Conservation (phyloP, 2,329 filamentous ascomycete species). For the Thielaviopsis ethacetica region DNA sequence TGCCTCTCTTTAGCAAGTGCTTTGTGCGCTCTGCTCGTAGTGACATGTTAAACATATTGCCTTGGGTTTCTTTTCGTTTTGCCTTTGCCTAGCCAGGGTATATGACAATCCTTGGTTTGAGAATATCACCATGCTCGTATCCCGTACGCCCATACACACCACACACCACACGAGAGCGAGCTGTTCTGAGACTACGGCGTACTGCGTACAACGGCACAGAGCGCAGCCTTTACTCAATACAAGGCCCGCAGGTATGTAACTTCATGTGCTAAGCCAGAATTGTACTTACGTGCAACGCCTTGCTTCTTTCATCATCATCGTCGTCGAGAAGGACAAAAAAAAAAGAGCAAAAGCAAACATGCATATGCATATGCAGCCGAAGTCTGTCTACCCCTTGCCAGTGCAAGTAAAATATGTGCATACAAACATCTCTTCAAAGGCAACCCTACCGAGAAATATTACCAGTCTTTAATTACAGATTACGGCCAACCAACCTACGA, state of each 20-base stretch:
- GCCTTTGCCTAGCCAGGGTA: background rate
- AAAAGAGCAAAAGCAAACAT: background rate
- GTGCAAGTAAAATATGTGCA: background rate
- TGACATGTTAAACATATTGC: background rate
- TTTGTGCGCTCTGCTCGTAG: background rate
- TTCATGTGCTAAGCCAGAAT: too few species aligned
- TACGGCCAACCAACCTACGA: background rate
- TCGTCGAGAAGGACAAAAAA: background rate
- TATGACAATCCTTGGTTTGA: background rate
- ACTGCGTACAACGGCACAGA: too few species aligned
- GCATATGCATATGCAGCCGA: background rate
- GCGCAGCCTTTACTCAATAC: too few species aligned
- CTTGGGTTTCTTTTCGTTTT: background rate
- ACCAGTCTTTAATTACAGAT: background rate
- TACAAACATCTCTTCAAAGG: background rate
- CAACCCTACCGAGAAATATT: background rate
- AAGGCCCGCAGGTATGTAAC: too few species aligned
- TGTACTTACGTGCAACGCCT: too few species aligned
- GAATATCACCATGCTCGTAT: background rate
- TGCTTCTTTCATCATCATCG: background rate
- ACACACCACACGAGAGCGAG: too few species aligned
- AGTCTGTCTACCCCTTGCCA: background rate
- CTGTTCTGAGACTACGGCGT: too few species aligned
- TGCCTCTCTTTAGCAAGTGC: too few species aligned
- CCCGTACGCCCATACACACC: background rate